phyloP scores from a whole-genome alignment of 1,284 basidiomycete species.

The Cerioporus squamosus region DNA sequence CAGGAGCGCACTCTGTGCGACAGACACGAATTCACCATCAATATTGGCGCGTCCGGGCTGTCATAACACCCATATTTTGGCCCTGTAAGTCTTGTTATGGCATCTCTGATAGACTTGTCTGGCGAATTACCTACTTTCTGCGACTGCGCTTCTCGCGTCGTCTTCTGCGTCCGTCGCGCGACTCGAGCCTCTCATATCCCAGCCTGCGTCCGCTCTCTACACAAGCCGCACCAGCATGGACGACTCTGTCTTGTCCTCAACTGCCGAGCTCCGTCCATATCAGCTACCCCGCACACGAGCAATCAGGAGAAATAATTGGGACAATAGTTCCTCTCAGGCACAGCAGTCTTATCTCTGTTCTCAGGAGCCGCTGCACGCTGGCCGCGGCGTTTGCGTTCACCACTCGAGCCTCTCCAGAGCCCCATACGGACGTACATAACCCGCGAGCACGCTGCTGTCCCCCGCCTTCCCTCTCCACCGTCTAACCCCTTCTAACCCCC shows the following conservation, averaged over 20 bases:
- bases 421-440: not conserved
- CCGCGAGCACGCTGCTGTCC: not conserved
- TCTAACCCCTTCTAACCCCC: too few relatives aligned
- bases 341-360: conserved; percentile 22
- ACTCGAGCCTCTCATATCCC: too few relatives aligned
- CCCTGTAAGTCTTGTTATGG: not conserved
- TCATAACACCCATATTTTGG: too few relatives aligned
- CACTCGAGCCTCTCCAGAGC: not conserved
- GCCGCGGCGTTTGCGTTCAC: not conserved
- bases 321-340: conserved; percentile 21
- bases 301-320: conserved; percentile 13
- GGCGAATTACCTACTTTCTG: not conserved
- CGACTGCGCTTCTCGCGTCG: not conserved
- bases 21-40: not conserved
- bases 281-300: not conserved
- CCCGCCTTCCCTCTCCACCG: not conserved
- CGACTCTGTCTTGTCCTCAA: not conserved
- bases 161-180: too few relatives aligned
- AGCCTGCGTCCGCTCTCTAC: not conserved
- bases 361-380: conserved; percentile 6
- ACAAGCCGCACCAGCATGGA: not conserved
- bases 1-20: not conserved
- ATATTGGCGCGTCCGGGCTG: not conserved
- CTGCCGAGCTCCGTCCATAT: not conserved
- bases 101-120: not conserved